These are phyloP conservation scores for Teratosphaeria pseudoeucalypti DNA, from an alignment of 2,329 filamentous ascomycete genomes.

Conservation along the genomic window DNA sequence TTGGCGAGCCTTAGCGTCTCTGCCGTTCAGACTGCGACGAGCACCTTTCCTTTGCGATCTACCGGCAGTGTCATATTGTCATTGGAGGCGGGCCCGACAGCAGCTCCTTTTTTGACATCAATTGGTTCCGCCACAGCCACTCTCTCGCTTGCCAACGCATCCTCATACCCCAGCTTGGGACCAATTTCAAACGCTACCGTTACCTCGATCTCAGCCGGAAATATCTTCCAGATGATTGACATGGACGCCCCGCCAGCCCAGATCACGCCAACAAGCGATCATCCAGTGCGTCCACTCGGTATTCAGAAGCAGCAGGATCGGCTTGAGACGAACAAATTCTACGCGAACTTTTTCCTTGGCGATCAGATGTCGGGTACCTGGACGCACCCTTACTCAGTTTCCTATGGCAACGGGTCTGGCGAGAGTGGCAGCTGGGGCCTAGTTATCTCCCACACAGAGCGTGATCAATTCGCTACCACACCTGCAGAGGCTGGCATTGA, in stretches of 20 bases:
- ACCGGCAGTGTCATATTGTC: slow-evolving; percentile 12
- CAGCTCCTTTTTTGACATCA: slow-evolving; percentile 21
- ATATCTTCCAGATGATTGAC: slow-evolving; percentile 34
- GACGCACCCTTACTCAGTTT: slow-evolving; percentile 51
- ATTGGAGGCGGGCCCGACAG: slow-evolving; percentile 17
- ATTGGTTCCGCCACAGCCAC: slow-evolving; percentile 13
- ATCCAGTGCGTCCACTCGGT: slow-evolving; percentile 31
- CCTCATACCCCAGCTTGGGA: slow-evolving; percentile 12
- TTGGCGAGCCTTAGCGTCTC: slow-evolving; percentile 19
- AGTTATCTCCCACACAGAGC: slow-evolving; percentile 62
- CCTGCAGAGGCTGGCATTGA: slow-evolving; percentile 28
- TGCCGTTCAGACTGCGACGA: slow-evolving; percentile 20
- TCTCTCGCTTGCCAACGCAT: slow-evolving; percentile 22
- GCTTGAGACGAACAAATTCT: slow-evolving; percentile 62
- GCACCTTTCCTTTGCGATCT: slow-evolving; percentile 10
- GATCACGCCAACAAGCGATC: slow-evolving; percentile 28
- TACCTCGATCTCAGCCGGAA: slow-evolving; percentile 15
- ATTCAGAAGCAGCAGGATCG: slow-evolving; percentile 33
- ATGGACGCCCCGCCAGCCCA: slow-evolving; percentile 31
- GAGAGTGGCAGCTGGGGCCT: slow-evolving; percentile 61
- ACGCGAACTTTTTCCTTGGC: slow-evolving; percentile 66
- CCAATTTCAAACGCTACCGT: slow-evolving; percentile 18
- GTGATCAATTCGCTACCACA: slow-evolving; percentile 44
- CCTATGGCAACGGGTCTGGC: slow-evolving; percentile 39
- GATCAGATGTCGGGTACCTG: slow-evolving; percentile 59